Evolutionary conservation across 306 rosid species (phyloP).

Genomic region (Begonia peltatifolia): DNA sequence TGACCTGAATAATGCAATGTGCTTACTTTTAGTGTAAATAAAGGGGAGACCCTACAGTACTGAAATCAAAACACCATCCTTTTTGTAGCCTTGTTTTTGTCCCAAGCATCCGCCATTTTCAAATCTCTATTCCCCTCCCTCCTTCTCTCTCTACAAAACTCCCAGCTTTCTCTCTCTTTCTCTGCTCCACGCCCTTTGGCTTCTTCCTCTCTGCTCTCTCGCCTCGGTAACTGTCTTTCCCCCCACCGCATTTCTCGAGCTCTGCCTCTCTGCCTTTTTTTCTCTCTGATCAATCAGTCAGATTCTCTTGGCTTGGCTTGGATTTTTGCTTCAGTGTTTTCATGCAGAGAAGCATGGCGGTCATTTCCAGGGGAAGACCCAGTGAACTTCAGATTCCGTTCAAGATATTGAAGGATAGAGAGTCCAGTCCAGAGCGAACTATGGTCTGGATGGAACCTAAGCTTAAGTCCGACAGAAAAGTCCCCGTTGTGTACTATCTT

Average conservation of each 20-base stretch:
- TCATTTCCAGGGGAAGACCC: constrained; percentile 24
- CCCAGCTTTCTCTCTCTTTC: no score
- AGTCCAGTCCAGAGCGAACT: constrained; percentile 62
- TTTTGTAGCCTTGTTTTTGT: no score
- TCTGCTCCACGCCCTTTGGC: constrained; percentile 1
- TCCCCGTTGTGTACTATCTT: constrained; percentile 81
- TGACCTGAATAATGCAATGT: no score
- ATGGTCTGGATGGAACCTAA: constrained; percentile 58
- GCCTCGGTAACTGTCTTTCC: not conserved
- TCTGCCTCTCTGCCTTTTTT: no score
- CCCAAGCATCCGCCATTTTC: no score
- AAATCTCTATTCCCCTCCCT: no score
- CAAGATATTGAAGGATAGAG: constrained; percentile 45
- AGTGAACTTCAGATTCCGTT: constrained; percentile 44
- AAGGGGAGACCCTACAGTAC: no score
- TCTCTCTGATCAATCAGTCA: no score
- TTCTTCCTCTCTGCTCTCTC: not conserved
- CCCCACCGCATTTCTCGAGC: not conserved
- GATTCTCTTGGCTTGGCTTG: no score
- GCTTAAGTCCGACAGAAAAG: constrained; percentile 28
- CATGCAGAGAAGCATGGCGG: constrained; percentile 39
- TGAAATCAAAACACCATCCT: no score
- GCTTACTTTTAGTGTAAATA: no score
- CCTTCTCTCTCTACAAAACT: no score
- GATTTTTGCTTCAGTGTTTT: not conserved